Evolutionary conservation across 2,329 filamentous ascomycete genomes (phyloP), one percentile per base, ranked within the genome.

Genomic region (Exophiala alcalophila): DNA sequence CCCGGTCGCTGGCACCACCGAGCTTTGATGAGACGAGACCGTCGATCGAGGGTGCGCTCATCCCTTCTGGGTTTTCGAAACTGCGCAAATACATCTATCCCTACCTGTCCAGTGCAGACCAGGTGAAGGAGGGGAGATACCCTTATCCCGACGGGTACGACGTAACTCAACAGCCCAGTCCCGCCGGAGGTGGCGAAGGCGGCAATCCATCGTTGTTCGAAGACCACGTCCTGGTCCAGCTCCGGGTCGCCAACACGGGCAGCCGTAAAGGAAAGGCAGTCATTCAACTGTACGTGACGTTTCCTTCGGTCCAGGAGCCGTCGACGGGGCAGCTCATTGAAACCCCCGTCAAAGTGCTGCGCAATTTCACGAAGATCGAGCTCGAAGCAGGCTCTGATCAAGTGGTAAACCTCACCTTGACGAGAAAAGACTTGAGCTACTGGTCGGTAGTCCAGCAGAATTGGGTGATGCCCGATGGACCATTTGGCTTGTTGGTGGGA

Each of bases 41-140:
- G 0, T 65, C 74, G 11, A 66, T 74, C 3, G 62, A 69, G n/a
- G 72, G 75, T 9, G 77, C 74, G 0, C 62, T 86, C 1, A 83
- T 81, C 58, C 84, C 84, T 0, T 40, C 64, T 0, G 73, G 67
- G 4, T 78, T 86, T 58, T 69, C 72, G n/a, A 73, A 69, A 33
- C 65, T 89, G 0, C 69, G 75, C 40, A 84, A 84, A 56, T 87
- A 83, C 61, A 75, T 89, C 40, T 89, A 89, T 59, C 83, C 84
- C 0, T 89, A 86, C 61, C 70, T 87, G 16, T 61, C 71, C 5
- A 70, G 65, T 0, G 58, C 70, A 7, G 68, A 75, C 10, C 72
- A 74, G 5, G 67, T 74, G 14, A 61, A 66, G 48, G 61, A 61
- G 6, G 68, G 57, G 6, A 57, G 53, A 26, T 74, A 71, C 51